Conservation (phyloP, 805 yeast species). For the Ogataea minuta region DNA sequence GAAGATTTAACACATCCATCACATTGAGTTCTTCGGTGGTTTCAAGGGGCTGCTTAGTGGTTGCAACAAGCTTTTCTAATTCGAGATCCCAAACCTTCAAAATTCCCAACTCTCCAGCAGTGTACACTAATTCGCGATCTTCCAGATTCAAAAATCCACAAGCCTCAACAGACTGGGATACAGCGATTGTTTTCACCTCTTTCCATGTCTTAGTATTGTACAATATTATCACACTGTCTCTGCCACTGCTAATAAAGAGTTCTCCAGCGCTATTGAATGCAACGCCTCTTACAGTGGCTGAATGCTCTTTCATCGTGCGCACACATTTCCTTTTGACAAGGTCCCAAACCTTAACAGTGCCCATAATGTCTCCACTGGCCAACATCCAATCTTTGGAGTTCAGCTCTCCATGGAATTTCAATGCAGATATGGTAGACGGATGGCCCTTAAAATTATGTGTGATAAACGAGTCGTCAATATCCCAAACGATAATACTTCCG, state of each 20-base stretch:
- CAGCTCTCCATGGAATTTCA: conserved; percentile 68
- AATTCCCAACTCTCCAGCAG: conserved; percentile 79
- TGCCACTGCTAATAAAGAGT: conserved; percentile 74
- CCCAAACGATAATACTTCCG: conserved; percentile 90
- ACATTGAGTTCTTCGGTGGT: conserved; percentile 74
- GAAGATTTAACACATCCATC: conserved; percentile 46
- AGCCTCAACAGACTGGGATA: conserved; percentile 68
- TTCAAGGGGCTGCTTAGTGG: conserved; percentile 46
- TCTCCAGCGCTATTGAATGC: conserved; percentile 56
- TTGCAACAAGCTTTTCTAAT: conserved; percentile 46
- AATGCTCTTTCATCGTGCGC: conserved; percentile 67
- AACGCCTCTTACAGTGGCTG: conserved; percentile 81
- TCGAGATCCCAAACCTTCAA: conserved; percentile 61
- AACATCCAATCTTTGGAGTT: conserved; percentile 73
- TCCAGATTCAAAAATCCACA: conserved; percentile 53
- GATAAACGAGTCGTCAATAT: conserved; percentile 78
- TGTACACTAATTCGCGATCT: conserved; percentile 44
- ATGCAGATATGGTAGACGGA: conserved; percentile 79
- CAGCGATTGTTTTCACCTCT: conserved; percentile 65
- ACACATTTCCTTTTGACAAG: conserved; percentile 72
- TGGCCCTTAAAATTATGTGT: conserved; percentile 94
- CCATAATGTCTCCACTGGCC: conserved; percentile 67
- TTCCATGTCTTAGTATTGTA: conserved; percentile 55
- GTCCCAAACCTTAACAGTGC: conserved; percentile 56
- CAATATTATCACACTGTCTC: conserved; percentile 73